phyloP scores from a whole-genome alignment of 2,329 filamentous ascomycete genomes.

The Ophiostoma angusticollis region DNA sequence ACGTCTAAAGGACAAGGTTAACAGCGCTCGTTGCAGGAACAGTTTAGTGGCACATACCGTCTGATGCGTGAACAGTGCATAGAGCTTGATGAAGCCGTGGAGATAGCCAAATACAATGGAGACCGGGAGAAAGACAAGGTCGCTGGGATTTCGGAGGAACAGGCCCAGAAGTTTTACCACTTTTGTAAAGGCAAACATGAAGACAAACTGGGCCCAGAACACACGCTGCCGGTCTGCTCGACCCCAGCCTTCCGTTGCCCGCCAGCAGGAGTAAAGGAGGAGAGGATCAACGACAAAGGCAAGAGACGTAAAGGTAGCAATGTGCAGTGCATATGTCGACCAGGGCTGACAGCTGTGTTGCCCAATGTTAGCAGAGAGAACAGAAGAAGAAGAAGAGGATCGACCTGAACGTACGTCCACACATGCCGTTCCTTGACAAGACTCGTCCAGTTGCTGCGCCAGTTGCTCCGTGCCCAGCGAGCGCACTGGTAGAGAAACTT shows the following conservation, averaged over 20 bases:
- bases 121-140: constrained; percentile 68
- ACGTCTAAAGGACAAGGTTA: constrained; percentile 47
- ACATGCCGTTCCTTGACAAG: constrained; percentile 73
- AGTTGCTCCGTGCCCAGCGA: constrained; percentile 93
- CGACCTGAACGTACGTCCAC: constrained; percentile 76
- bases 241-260: constrained; percentile 52
- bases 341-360: constrained; percentile 69
- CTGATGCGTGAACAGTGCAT: constrained; percentile 69
- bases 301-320: constrained; percentile 84
- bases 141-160: constrained; percentile 71
- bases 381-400: neutral
- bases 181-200: constrained; percentile 76
- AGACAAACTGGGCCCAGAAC: constrained; percentile 51
- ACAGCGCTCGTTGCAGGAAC: neutral
- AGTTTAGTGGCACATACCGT: constrained; percentile 39
- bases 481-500: constrained; percentile 91
- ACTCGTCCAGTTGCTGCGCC: constrained; percentile 92
- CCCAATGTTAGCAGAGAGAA: neutral
- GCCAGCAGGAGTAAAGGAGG: constrained; percentile 56
- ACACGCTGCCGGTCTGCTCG: constrained; percentile 37
- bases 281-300: constrained; percentile 67
- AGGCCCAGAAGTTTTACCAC: constrained; percentile 81
- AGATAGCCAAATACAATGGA: constrained; percentile 87
- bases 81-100: constrained; percentile 84
- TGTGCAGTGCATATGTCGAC: constrained; percentile 85